Evolutionary conservation across 2,329 filamentous ascomycete species (phyloP).

Genomic region (Dactylonectria estremocensis): DNA sequence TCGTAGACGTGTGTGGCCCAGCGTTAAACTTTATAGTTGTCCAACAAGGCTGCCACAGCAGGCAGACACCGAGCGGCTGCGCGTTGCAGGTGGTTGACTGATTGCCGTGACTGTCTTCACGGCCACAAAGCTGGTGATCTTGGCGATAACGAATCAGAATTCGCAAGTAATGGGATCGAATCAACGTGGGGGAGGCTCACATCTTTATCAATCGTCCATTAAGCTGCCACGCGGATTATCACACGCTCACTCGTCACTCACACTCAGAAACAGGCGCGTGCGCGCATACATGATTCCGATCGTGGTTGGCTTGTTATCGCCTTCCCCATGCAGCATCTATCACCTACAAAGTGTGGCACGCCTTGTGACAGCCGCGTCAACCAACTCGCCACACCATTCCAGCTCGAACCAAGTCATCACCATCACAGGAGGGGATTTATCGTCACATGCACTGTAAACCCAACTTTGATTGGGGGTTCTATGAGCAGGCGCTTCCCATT

Average conservation of each 20-base stretch:
- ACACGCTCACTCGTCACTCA: conserved; percentile 35
- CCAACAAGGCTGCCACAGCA: conserved; percentile 28
- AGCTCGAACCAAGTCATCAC: conserved; percentile 36
- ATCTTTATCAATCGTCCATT: conserved; percentile 18
- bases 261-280: conserved; percentile 30
- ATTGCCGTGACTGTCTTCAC: neutral
- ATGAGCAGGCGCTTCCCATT: conserved; percentile 26
- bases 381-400: conserved; percentile 27
- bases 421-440: conserved; percentile 9
- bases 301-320: conserved; percentile 38
- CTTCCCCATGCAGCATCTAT: conserved; percentile 34
- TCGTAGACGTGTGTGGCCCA: conserved; percentile 16
- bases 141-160: conserved; percentile 18
- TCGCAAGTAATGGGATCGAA: neutral
- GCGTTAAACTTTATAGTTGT: conserved; percentile 31
- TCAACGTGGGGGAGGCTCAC: conserved; percentile 22
- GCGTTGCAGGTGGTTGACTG: neutral
- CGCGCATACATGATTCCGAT: conserved; percentile 39
- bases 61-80: conserved; percentile 1
- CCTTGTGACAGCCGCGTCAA: conserved; percentile 43
- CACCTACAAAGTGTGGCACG: conserved; percentile 38
- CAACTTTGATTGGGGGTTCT: conserved; percentile 19
- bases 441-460: conserved; percentile 24
- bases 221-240: conserved; percentile 23
- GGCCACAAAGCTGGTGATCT: neutral